Evolutionary conservation across 148 eudicot genomes (phyloP).

Genomic region (Rhododendron molle): DNA sequence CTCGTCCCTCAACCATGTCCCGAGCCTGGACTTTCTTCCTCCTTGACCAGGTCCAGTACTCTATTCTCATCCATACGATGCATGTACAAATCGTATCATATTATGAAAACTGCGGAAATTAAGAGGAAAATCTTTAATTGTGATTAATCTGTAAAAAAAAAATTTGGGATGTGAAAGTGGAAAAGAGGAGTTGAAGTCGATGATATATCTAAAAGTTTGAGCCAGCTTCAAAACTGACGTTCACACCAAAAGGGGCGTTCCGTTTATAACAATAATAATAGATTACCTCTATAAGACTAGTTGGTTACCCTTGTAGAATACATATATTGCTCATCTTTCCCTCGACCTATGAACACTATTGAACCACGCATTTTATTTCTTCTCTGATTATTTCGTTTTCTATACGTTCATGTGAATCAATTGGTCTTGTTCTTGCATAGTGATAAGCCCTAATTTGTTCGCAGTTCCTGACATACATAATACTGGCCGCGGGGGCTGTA

Average conservation of each 20-base stretch:
- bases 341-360: not conserved
- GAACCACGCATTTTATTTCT: not conserved
- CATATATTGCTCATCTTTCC: not conserved
- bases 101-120: not conserved
- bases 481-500: conserved; percentile 77
- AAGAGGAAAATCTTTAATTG: too few species aligned
- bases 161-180: not conserved
- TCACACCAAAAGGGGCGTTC: not conserved
- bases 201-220: too few species aligned
- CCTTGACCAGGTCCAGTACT: conserved; percentile 56
- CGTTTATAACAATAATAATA: too few species aligned
- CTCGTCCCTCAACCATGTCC: conserved; percentile 74
- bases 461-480: conserved; percentile 68
- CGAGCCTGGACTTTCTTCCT: conserved; percentile 95
- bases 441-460: not conserved
- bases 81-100: too few species aligned
- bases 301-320: too few species aligned
- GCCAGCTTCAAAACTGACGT: not conserved
- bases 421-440: not conserved
- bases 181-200: not conserved
- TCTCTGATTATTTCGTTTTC: too few species aligned
- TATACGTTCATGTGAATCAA: not conserved
- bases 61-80: not conserved
- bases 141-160: not conserved
- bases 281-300: too few species aligned